These are phyloP conservation scores for Magnolia officinalis DNA, from an alignment of 164 flowering plant species.

Conservation along the genomic window DNA sequence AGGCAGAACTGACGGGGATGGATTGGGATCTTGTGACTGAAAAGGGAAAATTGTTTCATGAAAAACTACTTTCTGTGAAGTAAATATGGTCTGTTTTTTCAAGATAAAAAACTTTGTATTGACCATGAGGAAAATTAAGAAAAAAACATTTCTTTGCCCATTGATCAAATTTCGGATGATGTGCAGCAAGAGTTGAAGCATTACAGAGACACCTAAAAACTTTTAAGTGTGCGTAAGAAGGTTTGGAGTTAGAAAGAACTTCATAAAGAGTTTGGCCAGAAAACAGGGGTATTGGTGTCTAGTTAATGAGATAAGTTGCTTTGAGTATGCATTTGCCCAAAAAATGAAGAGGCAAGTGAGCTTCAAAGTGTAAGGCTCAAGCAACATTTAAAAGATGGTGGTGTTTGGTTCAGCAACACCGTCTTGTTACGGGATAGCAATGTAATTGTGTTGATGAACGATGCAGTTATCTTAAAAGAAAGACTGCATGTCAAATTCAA, in stretches of 20 bases:
- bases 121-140: conserved; percentile 12
- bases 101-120: conserved; percentile 11
- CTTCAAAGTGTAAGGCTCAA: conserved; percentile 7
- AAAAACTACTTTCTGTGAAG: conserved; percentile 6
- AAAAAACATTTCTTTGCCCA: conserved; percentile 5
- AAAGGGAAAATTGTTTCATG: conserved; percentile 5
- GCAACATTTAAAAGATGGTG: conserved; percentile 8
- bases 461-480: not conserved
- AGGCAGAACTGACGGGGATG: not conserved
- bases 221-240: not conserved
- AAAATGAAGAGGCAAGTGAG: not conserved
- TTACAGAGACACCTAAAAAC: conserved; percentile 13
- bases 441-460: not conserved
- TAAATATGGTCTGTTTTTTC: not conserved
- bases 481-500: not conserved
- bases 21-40: not conserved
- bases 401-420: conserved; percentile 11
- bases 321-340: conserved; percentile 6
- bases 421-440: not conserved
- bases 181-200: not conserved
- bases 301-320: conserved; percentile 10
- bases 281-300: not conserved
- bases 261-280: conserved; percentile 6
- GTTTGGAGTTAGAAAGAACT: not conserved
- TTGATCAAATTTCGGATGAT: conserved; percentile 4